Percentiles rank a stretch among this genome's conserved stretches.
These are phyloP conservation scores for Huntiella abstrusa DNA, from an alignment of 2,329 filamentous ascomycete species.

Conservation along the genomic window DNA sequence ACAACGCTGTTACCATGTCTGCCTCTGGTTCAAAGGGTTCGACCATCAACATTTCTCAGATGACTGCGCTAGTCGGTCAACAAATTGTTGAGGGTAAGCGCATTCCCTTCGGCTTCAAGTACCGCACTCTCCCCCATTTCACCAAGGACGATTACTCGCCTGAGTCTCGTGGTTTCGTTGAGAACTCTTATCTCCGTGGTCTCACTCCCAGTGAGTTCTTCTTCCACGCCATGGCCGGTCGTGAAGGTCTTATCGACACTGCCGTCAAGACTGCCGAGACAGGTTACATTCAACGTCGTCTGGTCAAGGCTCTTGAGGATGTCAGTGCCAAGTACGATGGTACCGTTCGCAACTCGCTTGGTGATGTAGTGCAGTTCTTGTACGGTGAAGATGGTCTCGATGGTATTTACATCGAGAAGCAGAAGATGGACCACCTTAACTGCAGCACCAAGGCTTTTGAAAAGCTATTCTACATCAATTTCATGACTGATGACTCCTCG, in stretches of 20 bases:
- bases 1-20: slow-evolving; percentile 95
- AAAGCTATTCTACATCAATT: slow-evolving; percentile 66
- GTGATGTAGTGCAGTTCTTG: slow-evolving; percentile 90
- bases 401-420: slow-evolving; percentile 82
- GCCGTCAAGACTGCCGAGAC: slow-evolving; percentile 99
- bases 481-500: slow-evolving; percentile 49
- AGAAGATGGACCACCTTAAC: slow-evolving; percentile 70
- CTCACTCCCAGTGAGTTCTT: slow-evolving; percentile 94
- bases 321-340: slow-evolving; percentile 96
- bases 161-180: slow-evolving; percentile 90
- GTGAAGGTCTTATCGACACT: slow-evolving; percentile 98
- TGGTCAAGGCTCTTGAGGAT: slow-evolving; percentile 96
- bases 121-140: slow-evolving; percentile 89
- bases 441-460: slow-evolving; percentile 63
- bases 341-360: slow-evolving; percentile 89
- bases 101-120: slow-evolving; percentile 98
- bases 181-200: slow-evolving; percentile 94
- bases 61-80: slow-evolving; percentile 94
- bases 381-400: slow-evolving; percentile 97
- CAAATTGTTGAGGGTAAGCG: slow-evolving; percentile 97
- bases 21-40: slow-evolving; percentile 95
- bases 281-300: slow-evolving; percentile 93
- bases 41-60: slow-evolving; percentile 98
- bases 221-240: slow-evolving; percentile 99
- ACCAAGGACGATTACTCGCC: slow-evolving; percentile 98